Base-by-base conservation (phyloP, 2,329 filamentous ascomycete genomes). In the Dactylellina sp. region DNA sequence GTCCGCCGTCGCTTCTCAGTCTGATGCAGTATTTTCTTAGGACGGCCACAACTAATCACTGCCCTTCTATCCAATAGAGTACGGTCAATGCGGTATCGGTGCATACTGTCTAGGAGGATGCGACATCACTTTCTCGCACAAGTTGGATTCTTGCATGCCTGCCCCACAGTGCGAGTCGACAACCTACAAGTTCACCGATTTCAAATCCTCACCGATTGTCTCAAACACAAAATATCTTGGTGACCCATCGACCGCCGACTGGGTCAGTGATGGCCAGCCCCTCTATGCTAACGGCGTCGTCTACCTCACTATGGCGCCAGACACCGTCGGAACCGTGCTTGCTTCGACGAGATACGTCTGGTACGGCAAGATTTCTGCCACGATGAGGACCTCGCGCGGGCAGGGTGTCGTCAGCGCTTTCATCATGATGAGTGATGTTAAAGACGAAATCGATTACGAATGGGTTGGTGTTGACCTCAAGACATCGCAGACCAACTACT, bases 391-490 rank as follows among this genome's bases (percentile, higher is more conserved):
- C 0, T 90, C 89, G 76, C 89, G 91, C 79, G 93, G 93, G 68
- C 83, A 85, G 49, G 95, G 95, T 85, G 95, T 99, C 20, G 91
- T 99, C n/a, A 96, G 93, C 1, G 94, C 93, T 28, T 99, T 99
- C 81, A 99, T 99, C 81, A 85, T 98, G 80, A 88, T 97, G 82
- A 93, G 91, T 37, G 94, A 98, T 79, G 91, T 96, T 79, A 96
- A 97, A 85, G 95, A 99, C 80, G 95, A 99, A 82, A 97, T 99
- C 79, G 95, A 99, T 83, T 98, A 92, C 81, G 95, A 99, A 81
- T 98, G 91, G 81, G 87, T 99, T 62, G 95, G 95, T 77, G 86
- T 86, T 47, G 91, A 97, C 79, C 84, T 96, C 75, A 80, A 84
- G 50, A 87, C 86, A 75, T 91, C 90, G 16, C 93, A 99, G 84